Evolutionary conservation across 176 grass and related monocot genomes (phyloP).

Genomic region (Alloteropsis semialata): DNA sequence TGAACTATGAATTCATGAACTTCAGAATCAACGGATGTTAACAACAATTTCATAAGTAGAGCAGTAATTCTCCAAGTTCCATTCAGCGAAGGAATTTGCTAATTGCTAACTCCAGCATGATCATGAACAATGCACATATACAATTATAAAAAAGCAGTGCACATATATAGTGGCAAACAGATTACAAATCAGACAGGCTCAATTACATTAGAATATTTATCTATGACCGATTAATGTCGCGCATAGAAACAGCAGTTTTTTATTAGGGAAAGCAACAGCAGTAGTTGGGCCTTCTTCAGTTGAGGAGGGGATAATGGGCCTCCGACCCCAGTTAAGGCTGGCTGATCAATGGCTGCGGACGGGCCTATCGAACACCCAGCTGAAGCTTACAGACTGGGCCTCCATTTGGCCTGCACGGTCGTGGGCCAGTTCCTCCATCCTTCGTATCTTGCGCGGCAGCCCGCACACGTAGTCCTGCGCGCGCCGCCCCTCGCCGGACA

Average conservation of each 20-base stretch:
- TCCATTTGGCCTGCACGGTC: not conserved
- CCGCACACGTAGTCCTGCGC: slow-evolving; percentile 40
- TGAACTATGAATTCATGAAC: not conserved
- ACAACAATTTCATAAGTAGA: not conserved
- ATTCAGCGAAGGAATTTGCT: not conserved
- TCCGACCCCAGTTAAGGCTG: too few species aligned
- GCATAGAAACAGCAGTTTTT: not conserved
- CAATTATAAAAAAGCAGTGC: not conserved
- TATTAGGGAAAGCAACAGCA: not conserved
- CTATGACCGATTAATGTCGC: too few species aligned
- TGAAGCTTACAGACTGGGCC: not conserved
- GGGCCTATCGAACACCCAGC: slow-evolving; percentile 31
- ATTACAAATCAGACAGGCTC: not conserved
- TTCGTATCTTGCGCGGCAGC: slow-evolving; percentile 10
- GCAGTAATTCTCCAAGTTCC: not conserved
- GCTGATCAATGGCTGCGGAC: slow-evolving; percentile 5
- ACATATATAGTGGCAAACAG: not conserved
- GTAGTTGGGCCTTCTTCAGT: too few species aligned
- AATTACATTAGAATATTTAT: not conserved
- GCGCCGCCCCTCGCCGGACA: slow-evolving; percentile 28
- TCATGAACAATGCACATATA: not conserved
- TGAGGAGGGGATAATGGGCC: not conserved
- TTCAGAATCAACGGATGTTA: not conserved
- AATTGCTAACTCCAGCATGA: not conserved
- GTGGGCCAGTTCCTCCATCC: slow-evolving; percentile 15